Conservation (phyloP, 768 basidiomycete species). For the Clathrus columnatus region DNA sequence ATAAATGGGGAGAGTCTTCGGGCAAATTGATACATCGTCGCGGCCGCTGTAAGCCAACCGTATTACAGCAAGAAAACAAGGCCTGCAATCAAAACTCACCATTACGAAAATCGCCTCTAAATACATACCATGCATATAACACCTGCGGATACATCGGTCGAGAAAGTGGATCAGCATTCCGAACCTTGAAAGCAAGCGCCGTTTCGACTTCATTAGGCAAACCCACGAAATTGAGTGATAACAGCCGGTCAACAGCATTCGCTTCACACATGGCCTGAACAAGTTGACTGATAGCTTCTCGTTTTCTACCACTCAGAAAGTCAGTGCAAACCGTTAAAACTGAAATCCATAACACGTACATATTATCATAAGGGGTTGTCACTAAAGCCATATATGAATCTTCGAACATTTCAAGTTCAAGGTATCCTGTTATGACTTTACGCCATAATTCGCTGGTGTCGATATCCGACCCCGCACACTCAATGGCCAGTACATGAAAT, state of each 20-base stretch:
- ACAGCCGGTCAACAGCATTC: constrained; percentile 66
- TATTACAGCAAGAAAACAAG: neutral
- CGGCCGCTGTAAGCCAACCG: constrained; percentile 54
- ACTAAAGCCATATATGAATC: constrained; percentile 80
- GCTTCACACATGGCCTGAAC: constrained; percentile 92
- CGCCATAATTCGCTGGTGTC: constrained; percentile 71
- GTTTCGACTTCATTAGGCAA: constrained; percentile 82
- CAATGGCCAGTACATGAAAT: constrained; percentile 76
- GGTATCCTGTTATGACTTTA: constrained; percentile 65
- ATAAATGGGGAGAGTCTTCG: constrained; percentile 54
- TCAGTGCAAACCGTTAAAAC: neutral
- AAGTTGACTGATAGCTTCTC: constrained; percentile 72
- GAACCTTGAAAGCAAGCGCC: constrained; percentile 82
- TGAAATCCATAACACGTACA: constrained; percentile 44
- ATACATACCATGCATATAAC: constrained; percentile 89
- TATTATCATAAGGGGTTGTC: constrained; percentile 60
- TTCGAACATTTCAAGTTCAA: constrained; percentile 68
- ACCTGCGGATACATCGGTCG: constrained; percentile 84
- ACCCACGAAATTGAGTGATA: constrained; percentile 77
- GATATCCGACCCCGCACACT: constrained; percentile 43
- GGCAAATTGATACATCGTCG: constrained; percentile 89
- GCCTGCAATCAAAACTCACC: constrained; percentile 44
- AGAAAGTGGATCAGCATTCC: constrained; percentile 83
- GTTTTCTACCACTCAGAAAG: constrained; percentile 44
- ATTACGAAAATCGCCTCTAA: constrained; percentile 81